Evolutionary conservation across 208 protist species (phyloP).

Genomic region (Porcisia deanei): DNA sequence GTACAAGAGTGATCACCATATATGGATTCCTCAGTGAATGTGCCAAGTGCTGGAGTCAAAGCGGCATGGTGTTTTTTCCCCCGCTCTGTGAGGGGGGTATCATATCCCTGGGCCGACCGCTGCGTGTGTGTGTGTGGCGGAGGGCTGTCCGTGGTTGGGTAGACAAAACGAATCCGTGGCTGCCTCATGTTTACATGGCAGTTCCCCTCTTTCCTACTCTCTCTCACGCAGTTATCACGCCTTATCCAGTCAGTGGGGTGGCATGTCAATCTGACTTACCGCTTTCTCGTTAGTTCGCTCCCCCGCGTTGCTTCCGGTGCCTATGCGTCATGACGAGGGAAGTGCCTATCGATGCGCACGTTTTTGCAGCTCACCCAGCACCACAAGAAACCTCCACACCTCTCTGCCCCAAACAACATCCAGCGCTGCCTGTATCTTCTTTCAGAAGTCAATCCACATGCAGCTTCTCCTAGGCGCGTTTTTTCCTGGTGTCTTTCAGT

Average conservation of each 20-base stretch:
- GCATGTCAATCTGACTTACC: background rate
- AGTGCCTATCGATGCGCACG: background rate
- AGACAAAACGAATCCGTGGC: background rate
- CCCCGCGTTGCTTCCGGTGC: background rate
- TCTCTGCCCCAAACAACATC: background rate
- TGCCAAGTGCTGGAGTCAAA: constrained; percentile 15
- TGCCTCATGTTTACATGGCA: background rate
- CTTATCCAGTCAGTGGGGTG: background rate
- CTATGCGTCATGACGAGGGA: background rate
- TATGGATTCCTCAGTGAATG: constrained; percentile 4
- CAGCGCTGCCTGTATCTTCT: background rate
- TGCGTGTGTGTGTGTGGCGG: background rate
- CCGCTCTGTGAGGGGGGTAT: background rate
- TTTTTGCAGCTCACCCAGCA: background rate
- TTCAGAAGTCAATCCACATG: background rate
- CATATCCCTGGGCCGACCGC: background rate
- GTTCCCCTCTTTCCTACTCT: background rate
- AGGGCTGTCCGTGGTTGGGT: background rate
- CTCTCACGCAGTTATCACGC: background rate
- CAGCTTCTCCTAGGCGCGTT: background rate
- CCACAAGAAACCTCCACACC: background rate
- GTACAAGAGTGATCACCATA: constrained; percentile 4
- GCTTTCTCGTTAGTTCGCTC: background rate
- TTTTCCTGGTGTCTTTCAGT: background rate
- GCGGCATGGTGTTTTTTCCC: background rate